Evolutionary conservation across 768 basidiomycete species (phyloP).

Genomic region (Scleroderma citrinum): DNA sequence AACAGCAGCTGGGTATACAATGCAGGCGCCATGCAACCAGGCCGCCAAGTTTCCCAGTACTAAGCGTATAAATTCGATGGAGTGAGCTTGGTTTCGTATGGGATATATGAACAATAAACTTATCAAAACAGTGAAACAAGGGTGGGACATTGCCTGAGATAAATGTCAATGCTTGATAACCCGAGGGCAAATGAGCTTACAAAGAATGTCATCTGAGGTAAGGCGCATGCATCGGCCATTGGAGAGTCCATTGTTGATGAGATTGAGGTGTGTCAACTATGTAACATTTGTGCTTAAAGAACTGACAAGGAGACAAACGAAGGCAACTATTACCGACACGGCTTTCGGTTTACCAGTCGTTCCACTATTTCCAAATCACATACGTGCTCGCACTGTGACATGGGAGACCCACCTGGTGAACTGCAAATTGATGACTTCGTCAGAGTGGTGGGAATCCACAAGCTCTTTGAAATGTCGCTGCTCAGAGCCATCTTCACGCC

Average conservation of each 20-base stretch:
- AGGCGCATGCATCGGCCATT: constrained; percentile 71
- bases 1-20: constrained; percentile 68
- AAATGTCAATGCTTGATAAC: neutral
- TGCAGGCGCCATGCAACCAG: constrained; percentile 66
- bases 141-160: constrained; percentile 75
- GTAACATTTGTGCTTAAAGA: neutral
- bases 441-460: constrained; percentile 37
- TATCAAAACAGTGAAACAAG: constrained; percentile 86
- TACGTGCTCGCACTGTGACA: neutral
- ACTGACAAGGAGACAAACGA: neutral
- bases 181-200: constrained; percentile 33
- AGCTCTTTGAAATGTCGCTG: constrained; percentile 38
- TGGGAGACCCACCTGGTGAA: constrained; percentile 62
- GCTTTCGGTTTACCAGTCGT: constrained; percentile 81
- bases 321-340: constrained; percentile 53
- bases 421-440: constrained; percentile 78
- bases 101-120: constrained; percentile 33
- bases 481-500: constrained; percentile 51
- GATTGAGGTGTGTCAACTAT: constrained; percentile 71
- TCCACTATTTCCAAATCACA: constrained; percentile 39
- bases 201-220: constrained; percentile 59
- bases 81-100: constrained; percentile 12
- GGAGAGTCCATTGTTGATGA: constrained; percentile 71
- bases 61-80: constrained; percentile 43
- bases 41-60: constrained; percentile 77